A percentile compares a stretch with the other conserved stretches of the same genome.
Conservation (phyloP, 1,284 basidiomycete species). For the Cryptococcus maquisensis region DNA sequence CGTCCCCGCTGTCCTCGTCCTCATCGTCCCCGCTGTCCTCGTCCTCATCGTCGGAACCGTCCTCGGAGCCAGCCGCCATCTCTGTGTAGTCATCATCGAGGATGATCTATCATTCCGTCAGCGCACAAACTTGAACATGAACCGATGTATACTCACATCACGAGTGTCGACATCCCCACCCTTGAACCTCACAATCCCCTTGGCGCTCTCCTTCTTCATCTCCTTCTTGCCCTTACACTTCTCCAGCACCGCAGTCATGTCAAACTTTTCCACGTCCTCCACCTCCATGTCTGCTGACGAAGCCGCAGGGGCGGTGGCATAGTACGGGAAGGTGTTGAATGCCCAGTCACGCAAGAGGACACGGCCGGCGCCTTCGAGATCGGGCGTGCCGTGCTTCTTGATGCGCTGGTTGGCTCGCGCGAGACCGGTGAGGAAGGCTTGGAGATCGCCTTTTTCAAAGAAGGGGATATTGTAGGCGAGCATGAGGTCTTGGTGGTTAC, state of each 20-base stretch:
- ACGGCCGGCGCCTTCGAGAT: conserved; percentile 74
- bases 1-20: conserved; percentile 32
- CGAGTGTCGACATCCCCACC: conserved; percentile 56
- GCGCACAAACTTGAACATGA: not conserved
- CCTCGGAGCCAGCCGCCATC: conserved; percentile 30
- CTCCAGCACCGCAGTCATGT: conserved; percentile 51
- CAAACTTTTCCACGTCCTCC: conserved; percentile 32
- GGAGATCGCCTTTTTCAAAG: conserved; percentile 66
- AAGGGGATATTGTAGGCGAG: conserved; percentile 81
- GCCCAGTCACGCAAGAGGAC: conserved; percentile 88
- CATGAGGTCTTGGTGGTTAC: conserved; percentile 79
- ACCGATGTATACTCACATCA: conserved; percentile 48
- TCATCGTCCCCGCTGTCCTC: conserved; percentile 46
- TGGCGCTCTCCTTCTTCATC: conserved; percentile 47
- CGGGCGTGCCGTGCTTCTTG: conserved; percentile 78
- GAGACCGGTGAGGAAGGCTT: conserved; percentile 74
- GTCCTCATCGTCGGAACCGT: conserved; percentile 33
- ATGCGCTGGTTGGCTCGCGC: conserved; percentile 74
- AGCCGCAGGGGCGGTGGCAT: conserved; percentile 59
- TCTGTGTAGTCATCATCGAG: conserved; percentile 58
- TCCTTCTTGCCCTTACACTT: conserved; percentile 63
- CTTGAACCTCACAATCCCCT: conserved; percentile 57
- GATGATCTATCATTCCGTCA: conserved; percentile 31
- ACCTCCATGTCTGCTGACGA: conserved; percentile 13
- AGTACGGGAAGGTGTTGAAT: conserved; percentile 71